These are phyloP conservation scores for Trichoderma koningii DNA, from an alignment of 2,329 filamentous ascomycete species.

Conservation along the genomic window DNA sequence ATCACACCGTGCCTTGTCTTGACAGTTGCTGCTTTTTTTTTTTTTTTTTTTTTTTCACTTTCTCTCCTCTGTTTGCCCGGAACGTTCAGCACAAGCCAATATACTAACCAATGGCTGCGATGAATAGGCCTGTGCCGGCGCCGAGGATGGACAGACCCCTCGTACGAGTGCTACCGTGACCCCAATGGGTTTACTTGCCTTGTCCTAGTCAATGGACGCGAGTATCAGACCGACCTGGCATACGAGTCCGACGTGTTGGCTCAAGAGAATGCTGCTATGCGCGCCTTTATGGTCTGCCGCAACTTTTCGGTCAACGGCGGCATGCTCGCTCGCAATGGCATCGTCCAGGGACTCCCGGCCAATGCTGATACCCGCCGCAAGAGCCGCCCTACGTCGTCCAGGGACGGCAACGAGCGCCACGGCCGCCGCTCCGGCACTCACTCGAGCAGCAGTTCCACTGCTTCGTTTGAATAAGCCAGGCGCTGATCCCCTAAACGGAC, in stretches of 20 bases:
- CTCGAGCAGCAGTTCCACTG: slow-evolving; percentile 64
- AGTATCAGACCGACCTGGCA: slow-evolving; percentile 87
- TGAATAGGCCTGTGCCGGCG: slow-evolving; percentile 83
- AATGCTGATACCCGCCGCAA: slow-evolving; percentile 52
- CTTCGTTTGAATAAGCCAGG: slow-evolving; percentile 55
- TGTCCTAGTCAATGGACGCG: slow-evolving; percentile 91
- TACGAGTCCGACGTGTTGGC: slow-evolving; percentile 82
- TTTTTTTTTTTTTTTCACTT: not conserved
- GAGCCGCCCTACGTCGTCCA: slow-evolving; percentile 54
- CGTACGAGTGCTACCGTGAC: slow-evolving; percentile 79
- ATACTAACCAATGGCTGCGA: slow-evolving; percentile 31
- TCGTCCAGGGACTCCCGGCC: slow-evolving; percentile 66
- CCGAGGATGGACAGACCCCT: slow-evolving; percentile 88
- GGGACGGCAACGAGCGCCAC: slow-evolving; percentile 48
- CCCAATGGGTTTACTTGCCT: slow-evolving; percentile 80
- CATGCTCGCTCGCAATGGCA: slow-evolving; percentile 73
- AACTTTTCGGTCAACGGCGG: slow-evolving; percentile 97
- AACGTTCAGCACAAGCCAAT: not conserved
- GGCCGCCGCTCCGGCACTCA: slow-evolving; percentile 58
- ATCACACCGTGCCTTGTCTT: not conserved
- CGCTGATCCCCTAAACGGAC: not conserved
- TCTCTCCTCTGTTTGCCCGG: no score
- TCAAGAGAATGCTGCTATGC: slow-evolving; percentile 91
- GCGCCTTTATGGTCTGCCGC: slow-evolving; percentile 95
- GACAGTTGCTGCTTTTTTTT: not conserved